Percentiles rank a stretch among this genome's conserved stretches.
Evolutionary conservation across 2,329 filamentous ascomycete genomes (phyloP).

Genomic region (Metarhizium album): DNA sequence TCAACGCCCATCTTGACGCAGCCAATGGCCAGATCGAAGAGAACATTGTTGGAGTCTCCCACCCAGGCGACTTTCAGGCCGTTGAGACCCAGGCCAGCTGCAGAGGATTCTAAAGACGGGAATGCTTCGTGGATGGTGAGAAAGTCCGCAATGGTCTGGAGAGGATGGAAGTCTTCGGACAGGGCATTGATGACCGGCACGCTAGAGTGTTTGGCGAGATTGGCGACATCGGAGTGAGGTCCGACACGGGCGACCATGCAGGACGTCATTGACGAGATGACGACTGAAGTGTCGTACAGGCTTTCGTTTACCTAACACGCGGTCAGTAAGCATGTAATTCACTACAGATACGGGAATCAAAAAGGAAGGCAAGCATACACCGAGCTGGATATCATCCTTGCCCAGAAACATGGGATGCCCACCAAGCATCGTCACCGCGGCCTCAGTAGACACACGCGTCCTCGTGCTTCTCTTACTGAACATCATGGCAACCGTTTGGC

Average conservation of each 20-base stretch:
- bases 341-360: background rate
- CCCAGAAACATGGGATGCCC: slow-evolving; percentile 95
- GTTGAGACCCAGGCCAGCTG: slow-evolving; percentile 52
- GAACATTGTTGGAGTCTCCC: slow-evolving; percentile 92
- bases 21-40: slow-evolving; percentile 85
- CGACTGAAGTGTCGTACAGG: slow-evolving; percentile 79
- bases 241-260: slow-evolving; percentile 74
- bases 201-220: slow-evolving; percentile 58
- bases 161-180: slow-evolving; percentile 82
- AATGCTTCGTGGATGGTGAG: slow-evolving; percentile 79
- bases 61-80: slow-evolving; percentile 92
- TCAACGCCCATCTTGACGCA: slow-evolving; percentile 81
- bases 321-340: background rate
- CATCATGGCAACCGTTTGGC: slow-evolving; percentile 84
- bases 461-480: slow-evolving; percentile 94
- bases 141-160: slow-evolving; percentile 91
- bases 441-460: slow-evolving; percentile 88
- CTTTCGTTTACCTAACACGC: slow-evolving; percentile 69
- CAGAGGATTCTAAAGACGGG: slow-evolving; percentile 31
- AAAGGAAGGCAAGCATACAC: slow-evolving; percentile 42
- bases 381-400: slow-evolving; percentile 91
- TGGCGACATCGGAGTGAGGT: slow-evolving; percentile 62
- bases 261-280: slow-evolving; percentile 89
- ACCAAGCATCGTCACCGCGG: slow-evolving; percentile 76
- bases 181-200: slow-evolving; percentile 83